A percentile compares a stretch with the other conserved stretches of the same genome.
These are phyloP conservation scores for Wickerhamiella dianesei DNA, from an alignment of 805 yeast genomes.

Conservation along the genomic window DNA sequence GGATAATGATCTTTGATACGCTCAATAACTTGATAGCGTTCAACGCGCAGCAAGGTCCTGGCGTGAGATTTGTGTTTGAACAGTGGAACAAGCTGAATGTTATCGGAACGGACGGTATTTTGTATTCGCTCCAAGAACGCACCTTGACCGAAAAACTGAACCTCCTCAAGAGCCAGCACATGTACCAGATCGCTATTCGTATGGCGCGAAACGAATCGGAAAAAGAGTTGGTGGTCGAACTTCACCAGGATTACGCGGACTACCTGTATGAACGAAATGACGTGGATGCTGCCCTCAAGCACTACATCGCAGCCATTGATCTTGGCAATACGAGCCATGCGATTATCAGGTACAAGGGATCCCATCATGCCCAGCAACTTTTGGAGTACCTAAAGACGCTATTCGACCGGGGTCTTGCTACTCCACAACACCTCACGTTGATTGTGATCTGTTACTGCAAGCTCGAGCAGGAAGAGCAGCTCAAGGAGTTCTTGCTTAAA, in stretches of 20 bases:
- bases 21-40: slow-evolving; percentile 57
- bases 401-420: slow-evolving; percentile 41
- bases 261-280: slow-evolving; percentile 53
- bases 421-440: slow-evolving; percentile 71
- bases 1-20: slow-evolving; percentile 55
- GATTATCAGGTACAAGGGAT: slow-evolving; percentile 65
- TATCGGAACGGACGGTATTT: slow-evolving; percentile 60
- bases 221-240: slow-evolving; percentile 17
- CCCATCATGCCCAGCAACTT: slow-evolving; percentile 53
- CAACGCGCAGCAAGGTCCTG: slow-evolving; percentile 51
- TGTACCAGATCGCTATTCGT: slow-evolving; percentile 58
- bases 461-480: slow-evolving; percentile 40
- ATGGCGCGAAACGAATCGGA: slow-evolving; percentile 37
- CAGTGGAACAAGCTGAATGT: slow-evolving; percentile 47
- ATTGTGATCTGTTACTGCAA: slow-evolving; percentile 70
- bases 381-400: slow-evolving; percentile 51
- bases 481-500: slow-evolving; percentile 42
- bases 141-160: slow-evolving; percentile 54
- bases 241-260: slow-evolving; percentile 52
- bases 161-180: slow-evolving; percentile 51
- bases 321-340: slow-evolving; percentile 57
- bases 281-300: slow-evolving; percentile 55
- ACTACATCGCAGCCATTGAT: slow-evolving; percentile 48
- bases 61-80: slow-evolving; percentile 44
- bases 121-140: slow-evolving; percentile 56